Conservation (phyloP, 2,329 filamentous ascomycete genomes). For the Neonectria neomacrospora region DNA sequence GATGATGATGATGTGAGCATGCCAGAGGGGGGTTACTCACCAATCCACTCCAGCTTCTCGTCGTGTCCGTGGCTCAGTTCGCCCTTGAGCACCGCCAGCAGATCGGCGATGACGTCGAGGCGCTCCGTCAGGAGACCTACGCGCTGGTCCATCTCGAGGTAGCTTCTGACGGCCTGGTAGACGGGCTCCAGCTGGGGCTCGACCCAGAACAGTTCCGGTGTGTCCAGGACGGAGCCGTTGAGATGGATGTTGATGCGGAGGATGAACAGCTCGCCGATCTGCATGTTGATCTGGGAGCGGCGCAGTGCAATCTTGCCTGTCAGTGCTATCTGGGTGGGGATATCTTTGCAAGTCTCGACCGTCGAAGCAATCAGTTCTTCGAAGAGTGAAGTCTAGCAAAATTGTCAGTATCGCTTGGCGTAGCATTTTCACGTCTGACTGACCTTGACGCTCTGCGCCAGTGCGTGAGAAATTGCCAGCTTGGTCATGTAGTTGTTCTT, state of each 20-base stretch:
- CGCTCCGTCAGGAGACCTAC: constrained; percentile 90
- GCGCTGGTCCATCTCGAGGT: constrained; percentile 97
- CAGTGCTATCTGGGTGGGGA: constrained; percentile 90
- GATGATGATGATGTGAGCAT: neutral
- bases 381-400: constrained; percentile 82
- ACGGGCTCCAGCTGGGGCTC: constrained; percentile 97
- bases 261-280: constrained; percentile 98
- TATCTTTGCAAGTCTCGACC: constrained; percentile 91
- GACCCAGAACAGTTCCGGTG: constrained; percentile 97
- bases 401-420: constrained; percentile 31
- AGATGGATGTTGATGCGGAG: constrained; percentile 97
- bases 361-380: constrained; percentile 95
- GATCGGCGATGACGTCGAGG: constrained; percentile 86
- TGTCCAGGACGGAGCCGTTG: constrained; percentile 95
- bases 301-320: constrained; percentile 93
- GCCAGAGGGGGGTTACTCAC: constrained; percentile 62
- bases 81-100: constrained; percentile 93
- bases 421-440: constrained; percentile 2
- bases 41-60: constrained; percentile 90
- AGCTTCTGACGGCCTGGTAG: constrained; percentile 93
- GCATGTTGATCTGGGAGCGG: constrained; percentile 96
- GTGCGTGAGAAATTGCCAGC: constrained; percentile 92
- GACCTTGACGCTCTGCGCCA: constrained; percentile 95
- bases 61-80: constrained; percentile 94
- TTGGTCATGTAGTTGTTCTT: constrained; percentile 99